Base-by-base conservation (phyloP, 169 alveolate species). In the Cytauxzoon felis region DNA sequence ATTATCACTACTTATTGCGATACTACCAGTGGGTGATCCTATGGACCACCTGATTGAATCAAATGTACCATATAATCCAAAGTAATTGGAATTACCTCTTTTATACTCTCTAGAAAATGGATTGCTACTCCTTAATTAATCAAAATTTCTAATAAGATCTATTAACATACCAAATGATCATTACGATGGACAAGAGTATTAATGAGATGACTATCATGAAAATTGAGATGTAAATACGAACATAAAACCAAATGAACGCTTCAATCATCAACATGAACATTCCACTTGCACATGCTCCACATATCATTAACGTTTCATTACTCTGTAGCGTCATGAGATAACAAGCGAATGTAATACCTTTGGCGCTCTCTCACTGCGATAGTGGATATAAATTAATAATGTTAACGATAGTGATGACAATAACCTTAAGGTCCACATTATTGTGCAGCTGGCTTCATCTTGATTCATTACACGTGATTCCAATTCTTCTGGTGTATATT, bases 31-130 rank as follows among this genome's bases (percentile, higher is more conserved):
- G 11, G 78, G 78, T 5, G 78, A 54, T 6, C 70, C 78, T 4
- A 68, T 66, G 21, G 78, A 66, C 78, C 78, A 66, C 24, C 78
- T 26, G 24, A 34, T 32, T 34, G 78, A 66, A 40, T 66, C 78
- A 36, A 11, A 47, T 8, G 60, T 32, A 32, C 69, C 38, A 48
- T 42, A 32, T 30, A 42, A 9, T 2, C 34, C 60, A 3, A 66
- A 19, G 53, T 9, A 66, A 4, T 47, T 51, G 24, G 24, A 21
- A 1, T 66, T 68, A 27, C 9, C 16, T 11, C 36, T 54, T 1
- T 23, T 43, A 3, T 54, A 19, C 78, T 61, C 45, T 29, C 5
- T 33, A 6, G 61, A 26, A 5, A 19, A 4, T 19, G 67, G 78
- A 29, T 66, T 51, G 52, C 38, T 51, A 26, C 43, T 30, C 78